A percentile compares a stretch with the other conserved stretches of the same genome.
Evolutionary conservation across 1,139 yeast genomes (phyloP).

Genomic region (Petasospora fabianii): DNA sequence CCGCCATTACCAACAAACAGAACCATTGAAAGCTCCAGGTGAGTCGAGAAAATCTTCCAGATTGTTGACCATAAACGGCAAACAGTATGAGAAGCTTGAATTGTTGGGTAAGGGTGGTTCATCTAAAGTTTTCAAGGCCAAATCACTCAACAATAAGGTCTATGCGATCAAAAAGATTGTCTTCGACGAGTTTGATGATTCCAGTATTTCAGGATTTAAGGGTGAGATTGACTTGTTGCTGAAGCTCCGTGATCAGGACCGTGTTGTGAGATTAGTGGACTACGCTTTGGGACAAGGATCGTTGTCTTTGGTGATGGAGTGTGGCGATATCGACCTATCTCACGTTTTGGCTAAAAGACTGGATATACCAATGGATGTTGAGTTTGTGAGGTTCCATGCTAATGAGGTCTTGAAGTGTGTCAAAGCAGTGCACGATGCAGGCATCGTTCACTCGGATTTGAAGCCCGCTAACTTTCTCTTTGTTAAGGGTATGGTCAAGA

Average conservation of each 20-base stretch:
- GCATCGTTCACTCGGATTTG: slow-evolving; percentile 89
- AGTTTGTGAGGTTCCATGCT: slow-evolving; percentile 79
- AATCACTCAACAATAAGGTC: slow-evolving; percentile 49
- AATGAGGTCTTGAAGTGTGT: slow-evolving; percentile 82
- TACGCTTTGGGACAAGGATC: slow-evolving; percentile 64
- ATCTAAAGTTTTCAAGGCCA: slow-evolving; percentile 85
- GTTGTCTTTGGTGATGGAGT: slow-evolving; percentile 82
- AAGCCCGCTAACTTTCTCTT: slow-evolving; percentile 94
- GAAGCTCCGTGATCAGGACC: slow-evolving; percentile 53
- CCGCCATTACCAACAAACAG: slow-evolving; percentile 17
- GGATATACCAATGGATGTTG: slow-evolving; percentile 57
- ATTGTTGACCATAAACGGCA: slow-evolving; percentile 47
- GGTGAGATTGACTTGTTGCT: slow-evolving; percentile 82
- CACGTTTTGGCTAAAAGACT: slow-evolving; percentile 66
- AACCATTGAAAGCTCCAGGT: slow-evolving; percentile 24
- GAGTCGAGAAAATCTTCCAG: slow-evolving; percentile 18
- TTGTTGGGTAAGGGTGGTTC: slow-evolving; percentile 90
- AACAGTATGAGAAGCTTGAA: slow-evolving; percentile 70
- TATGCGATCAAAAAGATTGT: slow-evolving; percentile 84
- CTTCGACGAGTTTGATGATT: slow-evolving; percentile 75
- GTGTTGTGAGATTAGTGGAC: slow-evolving; percentile 80
- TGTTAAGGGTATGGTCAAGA: slow-evolving; percentile 78
- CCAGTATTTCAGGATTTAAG: slow-evolving; percentile 72
- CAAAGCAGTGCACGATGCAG: slow-evolving; percentile 80
- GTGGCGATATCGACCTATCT: slow-evolving; percentile 90